These are phyloP conservation scores for Myriosclerotinia curreyana DNA, from an alignment of 2,329 filamentous ascomycete species.

Conservation along the genomic window DNA sequence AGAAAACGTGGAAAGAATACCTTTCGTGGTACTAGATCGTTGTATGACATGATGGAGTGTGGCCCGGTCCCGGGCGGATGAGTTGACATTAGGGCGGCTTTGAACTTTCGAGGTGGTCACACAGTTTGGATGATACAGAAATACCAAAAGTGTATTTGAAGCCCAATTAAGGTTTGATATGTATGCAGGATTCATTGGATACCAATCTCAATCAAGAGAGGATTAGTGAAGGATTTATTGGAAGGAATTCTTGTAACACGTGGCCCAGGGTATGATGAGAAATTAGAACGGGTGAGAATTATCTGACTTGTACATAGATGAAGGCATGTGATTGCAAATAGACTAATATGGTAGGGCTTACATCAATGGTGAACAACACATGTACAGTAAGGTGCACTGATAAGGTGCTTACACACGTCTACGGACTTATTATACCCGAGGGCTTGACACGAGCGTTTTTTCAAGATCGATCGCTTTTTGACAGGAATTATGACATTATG, in stretches of 20 bases:
- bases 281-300: not conserved
- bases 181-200: not conserved
- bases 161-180: not conserved
- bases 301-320: not conserved
- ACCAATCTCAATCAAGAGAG: not conserved
- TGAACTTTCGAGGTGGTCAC: not conserved
- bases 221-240: not conserved
- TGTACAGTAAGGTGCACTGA: not conserved
- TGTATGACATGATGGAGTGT: constrained; percentile 15
- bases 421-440: not conserved
- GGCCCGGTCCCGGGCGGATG: constrained; percentile 3
- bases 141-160: not conserved
- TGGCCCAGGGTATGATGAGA: not conserved
- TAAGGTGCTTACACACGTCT: not conserved
- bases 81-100: not conserved
- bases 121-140: not conserved
- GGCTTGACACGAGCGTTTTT: not conserved
- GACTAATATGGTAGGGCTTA: not conserved
- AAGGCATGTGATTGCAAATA: not conserved
- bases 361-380: not conserved
- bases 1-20: constrained; percentile 18
- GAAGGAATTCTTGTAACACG: not conserved
- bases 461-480: not conserved
- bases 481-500: not conserved
- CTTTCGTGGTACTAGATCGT: not conserved